phyloP scores from a whole-genome alignment of 1,284 basidiomycete genomes.

The Ceratobasidium sp. region DNA sequence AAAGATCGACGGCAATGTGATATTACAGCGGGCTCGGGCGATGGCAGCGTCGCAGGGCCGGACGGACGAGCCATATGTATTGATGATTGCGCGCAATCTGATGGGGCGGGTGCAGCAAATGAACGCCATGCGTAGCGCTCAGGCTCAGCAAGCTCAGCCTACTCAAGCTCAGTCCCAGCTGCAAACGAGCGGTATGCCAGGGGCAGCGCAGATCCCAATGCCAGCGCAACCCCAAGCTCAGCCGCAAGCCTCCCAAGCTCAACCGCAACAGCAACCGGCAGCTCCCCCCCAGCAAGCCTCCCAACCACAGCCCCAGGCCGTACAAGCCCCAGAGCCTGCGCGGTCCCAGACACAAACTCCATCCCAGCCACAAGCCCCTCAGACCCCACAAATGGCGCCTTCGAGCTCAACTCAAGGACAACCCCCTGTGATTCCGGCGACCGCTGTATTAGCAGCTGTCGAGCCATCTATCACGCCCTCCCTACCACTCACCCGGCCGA shows the following conservation, averaged over 20 bases:
- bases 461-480: constrained; percentile 3
- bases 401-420: constrained; percentile 1
- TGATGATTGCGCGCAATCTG: neutral
- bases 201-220: neutral
- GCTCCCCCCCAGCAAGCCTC: neutral
- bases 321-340: neutral
- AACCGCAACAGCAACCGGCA: constrained; percentile 9
- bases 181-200: neutral
- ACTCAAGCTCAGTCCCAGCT: neutral
- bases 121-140: neutral
- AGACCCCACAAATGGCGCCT: constrained; percentile 19
- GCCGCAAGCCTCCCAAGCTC: constrained; percentile 14
- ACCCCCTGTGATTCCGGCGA: neutral
- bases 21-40: constrained; percentile 3
- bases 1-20: neutral
- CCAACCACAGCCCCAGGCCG: neutral
- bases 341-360: neutral
- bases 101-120: neutral
- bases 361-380: constrained; percentile 1
- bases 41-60: constrained; percentile 14
- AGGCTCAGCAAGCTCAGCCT: constrained; percentile 6
- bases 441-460: neutral
- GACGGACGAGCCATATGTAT: constrained; percentile 11
- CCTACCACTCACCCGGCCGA: neutral
- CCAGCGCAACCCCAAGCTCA: constrained; percentile 11